phyloP scores from a whole-genome alignment of 495 filamentous ascomycete species.

The Penicillium longicatenatum region DNA sequence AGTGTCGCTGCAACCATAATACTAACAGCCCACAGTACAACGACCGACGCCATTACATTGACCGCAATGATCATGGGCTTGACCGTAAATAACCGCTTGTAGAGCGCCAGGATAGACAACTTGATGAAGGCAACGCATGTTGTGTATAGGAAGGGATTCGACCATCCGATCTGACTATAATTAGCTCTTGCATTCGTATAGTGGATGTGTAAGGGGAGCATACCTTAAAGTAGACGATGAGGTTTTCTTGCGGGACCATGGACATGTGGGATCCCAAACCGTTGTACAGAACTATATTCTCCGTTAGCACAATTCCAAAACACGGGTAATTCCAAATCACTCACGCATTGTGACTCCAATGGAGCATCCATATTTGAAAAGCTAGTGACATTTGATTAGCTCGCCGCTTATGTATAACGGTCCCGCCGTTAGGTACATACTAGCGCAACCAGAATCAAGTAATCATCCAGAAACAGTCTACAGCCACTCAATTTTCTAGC shows the following conservation, averaged over 20 bases:
- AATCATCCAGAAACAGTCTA: slow-evolving; percentile 37
- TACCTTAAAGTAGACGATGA: slow-evolving; percentile 33
- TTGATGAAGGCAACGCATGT: slow-evolving; percentile 38
- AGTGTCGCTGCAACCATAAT: slow-evolving; percentile 30
- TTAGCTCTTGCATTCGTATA: background rate
- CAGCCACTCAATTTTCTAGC: slow-evolving; percentile 29
- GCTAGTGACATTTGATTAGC: slow-evolving; percentile 11
- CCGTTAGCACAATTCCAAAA: background rate
- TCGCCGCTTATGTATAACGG: background rate
- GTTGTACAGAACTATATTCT: slow-evolving; percentile 31
- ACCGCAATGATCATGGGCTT: slow-evolving; percentile 29
- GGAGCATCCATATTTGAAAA: slow-evolving; percentile 41
- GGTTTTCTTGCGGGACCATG: slow-evolving; percentile 31
- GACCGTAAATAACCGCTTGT: slow-evolving; percentile 39
- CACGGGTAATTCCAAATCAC: slow-evolving; percentile 14
- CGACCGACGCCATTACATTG: slow-evolving; percentile 27
- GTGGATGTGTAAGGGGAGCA: background rate
- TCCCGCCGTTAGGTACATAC: slow-evolving; percentile 13
- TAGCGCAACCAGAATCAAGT: slow-evolving; percentile 40
- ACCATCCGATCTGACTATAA: slow-evolving; percentile 23
- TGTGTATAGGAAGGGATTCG: slow-evolving; percentile 38
- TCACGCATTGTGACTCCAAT: slow-evolving; percentile 31
- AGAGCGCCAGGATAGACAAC: slow-evolving; percentile 45
- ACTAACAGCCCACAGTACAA: slow-evolving; percentile 35
- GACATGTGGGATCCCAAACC: slow-evolving; percentile 39